phyloP scores from a whole-genome alignment of 768 basidiomycete genomes.

The Vararia minispora region DNA sequence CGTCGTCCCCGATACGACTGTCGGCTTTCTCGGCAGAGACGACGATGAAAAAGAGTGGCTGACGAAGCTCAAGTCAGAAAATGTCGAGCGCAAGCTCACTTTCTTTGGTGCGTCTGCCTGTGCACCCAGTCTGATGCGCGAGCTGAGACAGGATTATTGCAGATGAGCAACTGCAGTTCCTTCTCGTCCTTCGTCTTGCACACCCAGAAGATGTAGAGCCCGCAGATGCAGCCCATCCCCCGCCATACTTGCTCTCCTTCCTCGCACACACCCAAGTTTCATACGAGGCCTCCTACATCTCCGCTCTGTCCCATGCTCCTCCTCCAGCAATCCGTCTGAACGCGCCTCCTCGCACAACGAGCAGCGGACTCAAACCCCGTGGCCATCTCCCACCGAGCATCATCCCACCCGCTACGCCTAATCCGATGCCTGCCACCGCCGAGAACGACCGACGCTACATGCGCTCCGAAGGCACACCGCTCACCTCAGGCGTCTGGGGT shows the following conservation, averaged over 20 bases:
- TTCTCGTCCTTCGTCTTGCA: slow-evolving; percentile 15
- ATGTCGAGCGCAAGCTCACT: slow-evolving; percentile 47
- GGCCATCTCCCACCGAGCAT: slow-evolving; percentile 40
- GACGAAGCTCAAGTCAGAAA: slow-evolving; percentile 26
- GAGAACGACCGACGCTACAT: slow-evolving; percentile 71
- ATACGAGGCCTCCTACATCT: slow-evolving; percentile 74
- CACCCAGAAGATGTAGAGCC: slow-evolving; percentile 25
- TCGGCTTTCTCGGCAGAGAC: slow-evolving; percentile 43
- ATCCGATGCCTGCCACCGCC: slow-evolving; percentile 66
- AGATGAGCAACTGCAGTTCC: slow-evolving; percentile 19
- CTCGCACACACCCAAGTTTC: slow-evolving; percentile 65
- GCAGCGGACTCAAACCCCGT: slow-evolving; percentile 26
- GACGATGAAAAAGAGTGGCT: slow-evolving; percentile 45
- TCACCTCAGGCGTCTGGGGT: slow-evolving; percentile 70
- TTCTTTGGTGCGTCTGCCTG: slow-evolving; percentile 68
- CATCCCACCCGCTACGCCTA: slow-evolving; percentile 74
- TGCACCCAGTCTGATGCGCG: too few species aligned
- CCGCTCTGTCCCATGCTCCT: slow-evolving; percentile 27
- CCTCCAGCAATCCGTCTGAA: slow-evolving; percentile 25
- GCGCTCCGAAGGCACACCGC: slow-evolving; percentile 62
- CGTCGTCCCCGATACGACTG: slow-evolving; percentile 51
- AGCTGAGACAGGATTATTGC: too few species aligned
- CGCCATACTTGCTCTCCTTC: slow-evolving; percentile 39
- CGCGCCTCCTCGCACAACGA: slow-evolving; percentile 40
- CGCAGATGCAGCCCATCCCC: slow-evolving; percentile 18